A percentile compares a stretch with the other conserved stretches of the same genome.
Evolutionary conservation across 129 eudicot genomes (phyloP).

Genomic region (Saposhnikovia divaricata): DNA sequence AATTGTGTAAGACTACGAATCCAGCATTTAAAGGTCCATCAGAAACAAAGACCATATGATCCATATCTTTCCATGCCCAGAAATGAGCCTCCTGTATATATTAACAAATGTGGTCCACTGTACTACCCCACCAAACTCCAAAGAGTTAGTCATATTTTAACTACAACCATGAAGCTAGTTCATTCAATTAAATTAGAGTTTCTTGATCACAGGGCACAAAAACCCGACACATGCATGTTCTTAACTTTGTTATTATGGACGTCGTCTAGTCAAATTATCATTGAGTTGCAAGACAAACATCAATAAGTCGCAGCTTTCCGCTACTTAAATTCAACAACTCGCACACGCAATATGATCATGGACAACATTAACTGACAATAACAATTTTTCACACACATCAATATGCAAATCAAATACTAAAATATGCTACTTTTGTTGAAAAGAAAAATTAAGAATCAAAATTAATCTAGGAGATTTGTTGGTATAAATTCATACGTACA

Average conservation of each 20-base stretch:
- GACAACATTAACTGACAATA: neutral
- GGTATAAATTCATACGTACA: slow-evolving; percentile 15
- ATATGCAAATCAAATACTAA: neutral
- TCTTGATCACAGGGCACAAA: neutral
- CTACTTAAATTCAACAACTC: neutral
- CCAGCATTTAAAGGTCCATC: neutral
- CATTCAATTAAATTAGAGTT: neutral
- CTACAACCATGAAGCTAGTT: neutral
- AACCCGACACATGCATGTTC: neutral
- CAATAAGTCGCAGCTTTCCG: neutral
- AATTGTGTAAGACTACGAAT: neutral
- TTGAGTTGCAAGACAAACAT: neutral
- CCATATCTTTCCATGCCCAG: neutral
- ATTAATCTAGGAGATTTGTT: neutral
- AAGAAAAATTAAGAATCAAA: neutral
- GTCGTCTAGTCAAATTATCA: neutral
- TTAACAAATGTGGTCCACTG: neutral
- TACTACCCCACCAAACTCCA: neutral
- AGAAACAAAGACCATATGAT: neutral
- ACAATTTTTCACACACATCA: neutral
- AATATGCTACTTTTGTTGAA: neutral
- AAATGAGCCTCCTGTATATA: neutral
- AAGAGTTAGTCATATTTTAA: neutral
- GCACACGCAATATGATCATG: neutral
- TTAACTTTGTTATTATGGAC: neutral